Evolutionary conservation across 2,329 filamentous ascomycete species (phyloP).

Genomic region (Fusarium sp.): DNA sequence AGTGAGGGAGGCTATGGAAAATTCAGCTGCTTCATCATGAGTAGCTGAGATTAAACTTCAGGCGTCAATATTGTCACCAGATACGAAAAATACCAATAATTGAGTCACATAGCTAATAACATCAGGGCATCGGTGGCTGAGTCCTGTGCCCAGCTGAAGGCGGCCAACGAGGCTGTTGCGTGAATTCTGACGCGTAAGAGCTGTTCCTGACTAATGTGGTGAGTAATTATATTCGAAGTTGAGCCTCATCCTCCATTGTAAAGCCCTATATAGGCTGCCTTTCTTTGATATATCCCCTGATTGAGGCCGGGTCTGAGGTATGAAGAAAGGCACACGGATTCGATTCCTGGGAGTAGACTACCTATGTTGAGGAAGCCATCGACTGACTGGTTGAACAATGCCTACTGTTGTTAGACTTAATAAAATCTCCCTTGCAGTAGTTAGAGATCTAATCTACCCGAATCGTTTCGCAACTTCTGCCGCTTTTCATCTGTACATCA

Average conservation of each 20-base stretch:
- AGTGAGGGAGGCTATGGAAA: too few species aligned
- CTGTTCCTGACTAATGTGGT: not conserved
- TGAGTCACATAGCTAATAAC: not conserved
- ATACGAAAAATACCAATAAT: not conserved
- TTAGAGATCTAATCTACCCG: not conserved
- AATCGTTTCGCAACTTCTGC: not conserved
- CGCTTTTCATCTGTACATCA: not conserved
- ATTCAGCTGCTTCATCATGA: not conserved
- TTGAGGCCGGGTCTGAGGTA: too few species aligned
- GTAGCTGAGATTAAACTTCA: not conserved
- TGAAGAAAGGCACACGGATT: not conserved
- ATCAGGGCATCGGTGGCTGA: conserved; percentile 30
- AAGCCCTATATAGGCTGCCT: too few species aligned
- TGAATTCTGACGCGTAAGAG: not conserved
- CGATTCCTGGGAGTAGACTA: too few species aligned
- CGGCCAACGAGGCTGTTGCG: not conserved
- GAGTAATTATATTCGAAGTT: not conserved
- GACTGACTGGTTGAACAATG: not conserved
- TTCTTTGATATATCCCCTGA: too few species aligned
- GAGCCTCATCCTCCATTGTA: not conserved
- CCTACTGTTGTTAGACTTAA: not conserved
- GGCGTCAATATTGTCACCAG: not conserved
- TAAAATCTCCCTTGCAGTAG: not conserved
- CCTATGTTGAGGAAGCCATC: not conserved
- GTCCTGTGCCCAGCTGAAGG: conserved; percentile 31